Evolutionary conservation across 768 basidiomycete species (phyloP).

Genomic region (Tricholoma furcatifolium): DNA sequence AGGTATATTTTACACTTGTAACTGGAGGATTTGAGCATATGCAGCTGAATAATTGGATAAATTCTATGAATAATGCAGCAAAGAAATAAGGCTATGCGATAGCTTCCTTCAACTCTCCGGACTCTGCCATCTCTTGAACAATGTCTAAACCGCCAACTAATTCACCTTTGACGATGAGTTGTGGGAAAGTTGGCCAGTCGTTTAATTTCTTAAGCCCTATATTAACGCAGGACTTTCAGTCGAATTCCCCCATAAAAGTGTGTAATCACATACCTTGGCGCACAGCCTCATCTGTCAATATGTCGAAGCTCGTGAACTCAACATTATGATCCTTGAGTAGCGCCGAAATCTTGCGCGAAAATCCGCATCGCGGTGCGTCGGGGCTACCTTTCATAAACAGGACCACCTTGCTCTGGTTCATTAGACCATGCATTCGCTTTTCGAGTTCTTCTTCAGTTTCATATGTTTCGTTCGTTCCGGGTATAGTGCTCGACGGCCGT

Average conservation of each 20-base stretch:
- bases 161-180: slow-evolving; percentile 86
- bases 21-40: neutral
- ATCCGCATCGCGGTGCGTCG: slow-evolving; percentile 78
- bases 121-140: slow-evolving; percentile 82
- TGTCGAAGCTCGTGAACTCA: slow-evolving; percentile 78
- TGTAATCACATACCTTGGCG: slow-evolving; percentile 59
- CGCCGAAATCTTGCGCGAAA: slow-evolving; percentile 72
- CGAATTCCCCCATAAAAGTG: neutral
- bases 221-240: neutral
- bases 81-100: slow-evolving; percentile 16
- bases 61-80: neutral
- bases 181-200: slow-evolving; percentile 90
- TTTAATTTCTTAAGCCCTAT: slow-evolving; percentile 74
- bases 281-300: slow-evolving; percentile 77
- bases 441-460: slow-evolving; percentile 71
- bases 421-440: slow-evolving; percentile 61
- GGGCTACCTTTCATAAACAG: slow-evolving; percentile 92
- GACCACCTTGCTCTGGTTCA: slow-evolving; percentile 78
- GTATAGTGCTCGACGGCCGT: slow-evolving; percentile 22
- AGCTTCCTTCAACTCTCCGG: slow-evolving; percentile 68
- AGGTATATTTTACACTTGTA: slow-evolving; percentile 8
- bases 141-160: slow-evolving; percentile 95
- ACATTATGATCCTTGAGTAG: slow-evolving; percentile 65
- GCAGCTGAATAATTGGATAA: neutral
- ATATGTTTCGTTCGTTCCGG: slow-evolving; percentile 17